Evolutionary conservation across 2,329 filamentous ascomycete genomes (phyloP).

Genomic region (Pseudogymnoascus verrucosus): DNA sequence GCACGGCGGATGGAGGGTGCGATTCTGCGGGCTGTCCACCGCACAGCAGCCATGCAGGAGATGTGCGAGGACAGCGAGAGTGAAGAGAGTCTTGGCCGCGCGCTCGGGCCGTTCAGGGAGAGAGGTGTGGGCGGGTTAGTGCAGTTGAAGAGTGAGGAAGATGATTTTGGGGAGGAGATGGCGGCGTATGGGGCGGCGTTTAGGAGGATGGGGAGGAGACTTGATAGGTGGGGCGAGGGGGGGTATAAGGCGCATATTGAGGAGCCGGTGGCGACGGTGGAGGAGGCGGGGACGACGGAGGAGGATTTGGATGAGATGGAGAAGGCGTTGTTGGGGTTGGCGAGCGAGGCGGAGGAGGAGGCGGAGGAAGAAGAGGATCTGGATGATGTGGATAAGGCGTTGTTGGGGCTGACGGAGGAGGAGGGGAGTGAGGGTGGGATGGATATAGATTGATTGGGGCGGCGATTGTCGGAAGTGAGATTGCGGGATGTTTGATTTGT

Average conservation of each 20-base stretch:
- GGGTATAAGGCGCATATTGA: slow-evolving; percentile 17
- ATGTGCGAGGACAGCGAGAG: slow-evolving; percentile 56
- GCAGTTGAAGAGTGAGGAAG: slow-evolving; percentile 51
- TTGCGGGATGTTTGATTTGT: background rate
- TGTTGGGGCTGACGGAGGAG: slow-evolving; percentile 27
- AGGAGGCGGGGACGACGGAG: slow-evolving; percentile 26
- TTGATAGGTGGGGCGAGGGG: slow-evolving; percentile 57
- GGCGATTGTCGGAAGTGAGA: background rate
- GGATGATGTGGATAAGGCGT: slow-evolving; percentile 38
- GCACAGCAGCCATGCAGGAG: slow-evolving; percentile 49
- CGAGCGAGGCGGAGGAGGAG: slow-evolving; percentile 35
- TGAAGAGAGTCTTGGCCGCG: slow-evolving; percentile 38
- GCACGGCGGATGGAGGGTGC: slow-evolving; percentile 55
- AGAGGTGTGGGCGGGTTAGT: slow-evolving; percentile 56
- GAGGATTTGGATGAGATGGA: slow-evolving; percentile 49
- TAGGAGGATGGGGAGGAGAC: slow-evolving; percentile 52
- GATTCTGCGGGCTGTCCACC: slow-evolving; percentile 57
- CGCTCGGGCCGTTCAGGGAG: slow-evolving; percentile 39
- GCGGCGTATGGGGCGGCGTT: slow-evolving; percentile 59
- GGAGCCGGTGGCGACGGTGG: slow-evolving; percentile 28
- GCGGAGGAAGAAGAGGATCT: slow-evolving; percentile 35
- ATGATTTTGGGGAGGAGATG: slow-evolving; percentile 72
- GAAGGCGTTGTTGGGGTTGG: slow-evolving; percentile 42
- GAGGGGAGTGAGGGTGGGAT: slow-evolving; percentile 25
- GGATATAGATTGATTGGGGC: slow-evolving; percentile 23